Conservation (phyloP, 2,329 filamentous ascomycete species). For the Camillea tinctor region DNA sequence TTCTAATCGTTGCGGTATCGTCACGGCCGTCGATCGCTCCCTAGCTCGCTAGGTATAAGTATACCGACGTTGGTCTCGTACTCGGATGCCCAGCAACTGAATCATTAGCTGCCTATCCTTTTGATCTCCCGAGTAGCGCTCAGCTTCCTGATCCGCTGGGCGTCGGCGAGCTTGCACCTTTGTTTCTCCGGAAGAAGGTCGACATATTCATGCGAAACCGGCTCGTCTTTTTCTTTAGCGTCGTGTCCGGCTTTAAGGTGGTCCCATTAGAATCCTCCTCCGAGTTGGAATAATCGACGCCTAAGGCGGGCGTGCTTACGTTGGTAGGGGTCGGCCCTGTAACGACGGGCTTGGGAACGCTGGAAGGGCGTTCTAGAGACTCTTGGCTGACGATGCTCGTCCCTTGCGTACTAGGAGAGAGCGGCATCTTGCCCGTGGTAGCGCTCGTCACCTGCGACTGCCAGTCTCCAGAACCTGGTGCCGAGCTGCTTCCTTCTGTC, state of each 20-base stretch:
- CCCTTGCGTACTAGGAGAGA: constrained; percentile 64
- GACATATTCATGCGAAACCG: constrained; percentile 63
- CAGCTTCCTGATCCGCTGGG: constrained; percentile 24
- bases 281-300: constrained; percentile 29
- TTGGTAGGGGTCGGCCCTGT: constrained; percentile 38
- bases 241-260: constrained; percentile 48
- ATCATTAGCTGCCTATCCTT: not conserved
- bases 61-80: not conserved
- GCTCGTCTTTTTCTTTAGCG: constrained; percentile 61
- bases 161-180: constrained; percentile 39
- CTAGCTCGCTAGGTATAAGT: not conserved
- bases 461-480: constrained; percentile 57
- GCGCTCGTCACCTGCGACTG: constrained; percentile 62
- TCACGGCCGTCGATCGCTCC: not conserved
- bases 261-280: constrained; percentile 43
- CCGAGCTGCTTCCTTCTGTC: constrained; percentile 59
- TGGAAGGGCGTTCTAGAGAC: constrained; percentile 50
- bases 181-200: constrained; percentile 55
- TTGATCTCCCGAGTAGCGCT: not conserved
- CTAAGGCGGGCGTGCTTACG: constrained; percentile 26
- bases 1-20: not conserved
- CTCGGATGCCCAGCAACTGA: not conserved
- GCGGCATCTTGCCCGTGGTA: constrained; percentile 61
- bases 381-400: constrained; percentile 64
- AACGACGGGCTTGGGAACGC: constrained; percentile 41